phyloP scores from a whole-genome alignment of 164 flowering plant genomes.

The Dillenia turbinata region DNA sequence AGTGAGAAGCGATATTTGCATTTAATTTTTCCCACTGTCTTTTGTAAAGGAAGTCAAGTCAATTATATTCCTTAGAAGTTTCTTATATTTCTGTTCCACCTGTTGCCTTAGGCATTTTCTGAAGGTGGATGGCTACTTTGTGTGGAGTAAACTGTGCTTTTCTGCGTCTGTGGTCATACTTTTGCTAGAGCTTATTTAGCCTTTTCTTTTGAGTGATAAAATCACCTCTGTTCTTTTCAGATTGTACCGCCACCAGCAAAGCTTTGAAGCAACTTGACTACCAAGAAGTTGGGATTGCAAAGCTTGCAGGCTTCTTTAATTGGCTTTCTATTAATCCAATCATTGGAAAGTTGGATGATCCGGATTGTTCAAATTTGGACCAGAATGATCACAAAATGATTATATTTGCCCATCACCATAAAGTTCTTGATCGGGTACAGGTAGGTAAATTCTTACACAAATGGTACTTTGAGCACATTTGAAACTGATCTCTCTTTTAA shows the following conservation, averaged over 20 bases:
- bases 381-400: conserved; percentile 64
- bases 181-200: too few species aligned
- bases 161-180: too few species aligned
- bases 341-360: conserved; percentile 36
- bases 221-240: conserved; percentile 28
- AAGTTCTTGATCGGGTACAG: conserved; percentile 86
- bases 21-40: too few species aligned
- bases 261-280: conserved; percentile 36
- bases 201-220: too few species aligned
- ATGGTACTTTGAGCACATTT: neutral
- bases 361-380: conserved; percentile 22
- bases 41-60: too few species aligned
- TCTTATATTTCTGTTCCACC: too few species aligned
- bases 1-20: too few species aligned
- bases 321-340: conserved; percentile 88
- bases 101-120: too few species aligned
- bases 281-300: conserved; percentile 85
- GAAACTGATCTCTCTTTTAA: too few species aligned
- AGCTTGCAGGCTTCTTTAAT: conserved; percentile 75
- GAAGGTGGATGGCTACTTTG: too few species aligned
- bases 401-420: conserved; percentile 91
- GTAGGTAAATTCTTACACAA: conserved; percentile 23
- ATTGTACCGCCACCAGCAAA: conserved; percentile 13
- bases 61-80: too few species aligned
- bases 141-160: too few species aligned